These are phyloP conservation scores for Phalaenopsis hybrid DNA, from an alignment of 116 monocot species.

Conservation along the genomic window DNA sequence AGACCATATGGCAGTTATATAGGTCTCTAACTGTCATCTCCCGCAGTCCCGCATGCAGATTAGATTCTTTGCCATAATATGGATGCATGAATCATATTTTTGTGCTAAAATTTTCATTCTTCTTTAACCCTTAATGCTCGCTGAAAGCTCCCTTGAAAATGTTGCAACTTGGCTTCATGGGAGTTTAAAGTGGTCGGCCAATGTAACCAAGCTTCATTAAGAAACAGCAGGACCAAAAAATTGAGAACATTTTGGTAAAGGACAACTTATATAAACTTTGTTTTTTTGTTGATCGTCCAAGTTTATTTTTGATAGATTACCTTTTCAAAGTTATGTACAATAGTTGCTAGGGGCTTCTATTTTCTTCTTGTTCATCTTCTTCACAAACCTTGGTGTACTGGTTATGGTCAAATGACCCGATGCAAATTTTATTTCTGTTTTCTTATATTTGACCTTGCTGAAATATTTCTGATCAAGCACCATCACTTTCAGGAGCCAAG, in stretches of 20 bases:
- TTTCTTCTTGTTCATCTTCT: background rate
- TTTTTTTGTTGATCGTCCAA: background rate
- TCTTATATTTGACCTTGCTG: background rate
- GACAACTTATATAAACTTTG: too few species aligned
- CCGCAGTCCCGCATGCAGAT: background rate
- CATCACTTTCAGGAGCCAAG: slow-evolving; percentile 57
- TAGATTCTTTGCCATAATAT: background rate
- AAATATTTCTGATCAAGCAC: background rate
- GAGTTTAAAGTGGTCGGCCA: background rate
- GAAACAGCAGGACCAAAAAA: background rate
- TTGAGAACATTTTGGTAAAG: too few species aligned
- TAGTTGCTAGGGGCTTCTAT: background rate
- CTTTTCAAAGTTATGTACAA: background rate
- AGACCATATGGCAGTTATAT: background rate
- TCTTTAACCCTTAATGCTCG: background rate
- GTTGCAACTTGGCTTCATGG: background rate
- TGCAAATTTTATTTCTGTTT: background rate
- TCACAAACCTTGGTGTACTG: background rate
- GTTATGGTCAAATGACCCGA: background rate
- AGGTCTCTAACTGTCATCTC: background rate
- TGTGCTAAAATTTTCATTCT: background rate
- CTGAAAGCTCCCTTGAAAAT: background rate
- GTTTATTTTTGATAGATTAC: background rate
- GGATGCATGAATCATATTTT: background rate
- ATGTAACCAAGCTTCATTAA: background rate